A percentile compares a stretch with the other conserved stretches of the same genome.
Conservation (phyloP, 306 rosid species). For the Abrus pulchellus region DNA sequence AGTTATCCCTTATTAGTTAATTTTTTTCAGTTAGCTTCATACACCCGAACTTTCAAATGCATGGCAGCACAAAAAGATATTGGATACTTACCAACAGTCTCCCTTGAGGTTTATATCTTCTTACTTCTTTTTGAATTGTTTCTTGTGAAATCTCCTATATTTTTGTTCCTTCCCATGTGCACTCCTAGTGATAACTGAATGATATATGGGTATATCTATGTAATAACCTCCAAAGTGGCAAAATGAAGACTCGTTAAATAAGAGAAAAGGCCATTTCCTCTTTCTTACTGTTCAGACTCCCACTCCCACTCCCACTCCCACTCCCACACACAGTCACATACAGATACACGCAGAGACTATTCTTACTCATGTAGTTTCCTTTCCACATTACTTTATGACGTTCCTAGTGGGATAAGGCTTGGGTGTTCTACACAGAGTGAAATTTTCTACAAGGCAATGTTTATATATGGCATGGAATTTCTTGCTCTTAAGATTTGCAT, state of each 20-base stretch:
- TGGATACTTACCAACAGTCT: slow-evolving; percentile 77
- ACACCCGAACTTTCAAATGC: slow-evolving; percentile 73
- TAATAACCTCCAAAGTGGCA: slow-evolving; percentile 33
- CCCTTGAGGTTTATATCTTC: slow-evolving; percentile 64
- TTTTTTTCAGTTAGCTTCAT: slow-evolving; percentile 67
- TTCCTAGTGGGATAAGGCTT: too few relatives aligned
- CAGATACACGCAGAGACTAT: not conserved
- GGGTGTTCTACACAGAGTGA: slow-evolving; percentile 8
- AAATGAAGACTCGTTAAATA: slow-evolving; percentile 24
- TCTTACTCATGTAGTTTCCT: slow-evolving; percentile 20
- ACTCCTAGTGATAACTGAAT: slow-evolving; percentile 25
- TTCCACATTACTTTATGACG: slow-evolving; percentile 22
- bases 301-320: not conserved
- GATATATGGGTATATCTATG: slow-evolving; percentile 30
- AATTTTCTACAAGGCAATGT: slow-evolving; percentile 25
- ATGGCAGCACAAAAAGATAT: slow-evolving; percentile 71
- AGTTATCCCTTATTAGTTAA: slow-evolving; percentile 62
- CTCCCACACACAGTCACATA: not conserved
- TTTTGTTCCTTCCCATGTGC: slow-evolving; percentile 28
- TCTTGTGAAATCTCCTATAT: not conserved
- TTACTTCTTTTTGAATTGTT: slow-evolving; percentile 42
- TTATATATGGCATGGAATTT: slow-evolving; percentile 37
- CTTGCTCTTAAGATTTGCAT: slow-evolving; percentile 37
- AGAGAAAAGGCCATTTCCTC: slow-evolving; percentile 30
- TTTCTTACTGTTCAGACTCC: slow-evolving; percentile 16